Base-by-base conservation (phyloP, 2,329 filamentous ascomycete species). In the Curvularia sp. region DNA sequence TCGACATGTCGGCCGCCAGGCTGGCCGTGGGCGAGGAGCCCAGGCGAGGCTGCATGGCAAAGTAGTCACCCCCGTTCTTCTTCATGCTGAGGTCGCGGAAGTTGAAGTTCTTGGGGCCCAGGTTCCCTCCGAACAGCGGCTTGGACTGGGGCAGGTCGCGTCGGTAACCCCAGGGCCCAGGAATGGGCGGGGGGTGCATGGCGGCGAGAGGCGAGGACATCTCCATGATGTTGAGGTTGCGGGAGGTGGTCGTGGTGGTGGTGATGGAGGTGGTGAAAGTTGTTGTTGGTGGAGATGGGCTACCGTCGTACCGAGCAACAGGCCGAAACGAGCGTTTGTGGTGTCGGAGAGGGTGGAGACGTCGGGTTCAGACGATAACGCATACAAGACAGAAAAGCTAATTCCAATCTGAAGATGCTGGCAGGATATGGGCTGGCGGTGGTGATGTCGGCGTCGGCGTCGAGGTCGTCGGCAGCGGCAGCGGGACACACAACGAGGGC, bases 201-300 rank as follows among this genome's bases (percentile, higher is more conserved):
- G 94, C 93, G 78, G 94, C 94, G 75, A 98, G 82, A 47, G 95
- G 95, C 71, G 95, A 98, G 44, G 94, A 97, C 65, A 91, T 89
- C 80, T 97, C 93, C 92, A 98, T 97, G 73, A 49, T 63, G 62
- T 57, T 54, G 42, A 47, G 41, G 42, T 41, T 52, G 22, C 33
- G 57, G 41, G 39, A 41, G 46, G 46, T 55, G 49, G 58, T 97
- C 12, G 13, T 15, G 33, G 6, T 15, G 33, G 33, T 35, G 2
- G 33, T 35, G 12, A 4, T 35, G 13, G 33, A 15, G 33, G 33
- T 35, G 33, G 33, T 35, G 22, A 24, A 24, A 24, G 22, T 24
- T 24, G 22, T 24, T 3, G 22, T 24, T 24, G 41, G 48, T 67
- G 60, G 56, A 50, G 61, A 44, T 55, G 57, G 42, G 51, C 18